Conservation (phyloP, 768 basidiomycete species). For the Hypsizygus marmoreus region DNA sequence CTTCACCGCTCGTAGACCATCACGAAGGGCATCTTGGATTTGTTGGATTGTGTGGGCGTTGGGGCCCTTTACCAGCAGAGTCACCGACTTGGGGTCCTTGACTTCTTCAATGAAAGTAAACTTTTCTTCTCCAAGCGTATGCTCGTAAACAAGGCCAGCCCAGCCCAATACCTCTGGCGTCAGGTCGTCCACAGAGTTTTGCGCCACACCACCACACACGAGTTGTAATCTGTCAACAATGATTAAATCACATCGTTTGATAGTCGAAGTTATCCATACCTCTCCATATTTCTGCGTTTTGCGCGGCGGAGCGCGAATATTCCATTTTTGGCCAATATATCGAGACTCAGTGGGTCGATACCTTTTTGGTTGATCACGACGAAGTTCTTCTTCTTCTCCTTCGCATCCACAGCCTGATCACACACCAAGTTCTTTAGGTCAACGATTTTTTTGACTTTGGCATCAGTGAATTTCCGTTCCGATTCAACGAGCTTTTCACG, state of each 20-base stretch:
- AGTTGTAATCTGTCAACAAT: constrained; percentile 78
- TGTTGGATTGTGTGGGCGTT: constrained; percentile 95
- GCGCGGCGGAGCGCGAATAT: constrained; percentile 93
- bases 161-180: constrained; percentile 90
- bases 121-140: constrained; percentile 98
- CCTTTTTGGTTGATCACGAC: constrained; percentile 99
- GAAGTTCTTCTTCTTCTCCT: constrained; percentile 83
- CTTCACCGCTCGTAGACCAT: constrained; percentile 94
- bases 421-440: constrained; percentile 96
- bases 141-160: constrained; percentile 98
- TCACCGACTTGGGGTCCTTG: constrained; percentile 92
- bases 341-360: constrained; percentile 95
- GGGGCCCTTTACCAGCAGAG: constrained; percentile 95
- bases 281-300: constrained; percentile 98
- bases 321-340: constrained; percentile 94
- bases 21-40: constrained; percentile 97
- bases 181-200: constrained; percentile 97
- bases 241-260: too few relatives aligned
- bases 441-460: constrained; percentile 92
- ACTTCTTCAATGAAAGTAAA: constrained; percentile 98
- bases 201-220: constrained; percentile 91
- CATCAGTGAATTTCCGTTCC: constrained; percentile 91
- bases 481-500: constrained; percentile 98
- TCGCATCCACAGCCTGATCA: constrained; percentile 84
- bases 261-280: constrained; percentile 61